Conservation (phyloP, 1,139 yeast species). For the Eremothecium sinecaudum region DNA sequence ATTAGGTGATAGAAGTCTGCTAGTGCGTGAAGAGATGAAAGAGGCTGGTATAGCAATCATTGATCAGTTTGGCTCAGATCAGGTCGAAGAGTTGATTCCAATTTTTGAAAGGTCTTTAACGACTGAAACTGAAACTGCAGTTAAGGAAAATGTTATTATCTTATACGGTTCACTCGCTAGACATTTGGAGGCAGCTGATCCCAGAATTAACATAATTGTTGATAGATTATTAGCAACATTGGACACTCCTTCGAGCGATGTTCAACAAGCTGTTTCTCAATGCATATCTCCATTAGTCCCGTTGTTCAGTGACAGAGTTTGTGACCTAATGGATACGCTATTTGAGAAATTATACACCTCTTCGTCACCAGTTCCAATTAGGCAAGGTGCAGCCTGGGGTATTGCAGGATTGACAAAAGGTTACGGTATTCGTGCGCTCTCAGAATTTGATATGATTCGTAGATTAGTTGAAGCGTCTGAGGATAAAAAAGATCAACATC, state of each 20-base stretch:
- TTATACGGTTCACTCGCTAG: conserved; percentile 83
- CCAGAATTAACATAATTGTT: conserved; percentile 55
- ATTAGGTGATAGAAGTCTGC: conserved; percentile 61
- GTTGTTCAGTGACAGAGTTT: conserved; percentile 43
- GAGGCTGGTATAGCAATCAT: conserved; percentile 80
- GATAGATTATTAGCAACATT: conserved; percentile 64
- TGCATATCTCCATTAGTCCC: conserved; percentile 77
- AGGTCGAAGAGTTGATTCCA: conserved; percentile 64
- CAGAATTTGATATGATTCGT: conserved; percentile 69
- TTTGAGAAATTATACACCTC: conserved; percentile 48
- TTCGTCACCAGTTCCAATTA: conserved; percentile 42
- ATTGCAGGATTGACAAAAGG: conserved; percentile 90
- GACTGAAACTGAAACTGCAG: conserved; percentile 45
- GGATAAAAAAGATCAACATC: conserved; percentile 64
- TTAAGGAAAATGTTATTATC: conserved; percentile 74
- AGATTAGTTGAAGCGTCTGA: conserved; percentile 78
- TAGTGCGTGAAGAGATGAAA: conserved; percentile 74
- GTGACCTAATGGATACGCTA: conserved; percentile 46
- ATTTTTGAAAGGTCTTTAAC: conserved; percentile 52
- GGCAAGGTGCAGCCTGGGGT: conserved; percentile 96
- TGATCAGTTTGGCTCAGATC: conserved; percentile 49
- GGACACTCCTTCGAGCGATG: conserved; percentile 81
- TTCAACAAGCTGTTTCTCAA: conserved; percentile 76
- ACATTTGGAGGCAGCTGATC: conserved; percentile 58
- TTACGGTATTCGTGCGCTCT: conserved; percentile 66